Conservation (phyloP, 495 filamentous ascomycete species). For the Pyronema domesticum region DNA sequence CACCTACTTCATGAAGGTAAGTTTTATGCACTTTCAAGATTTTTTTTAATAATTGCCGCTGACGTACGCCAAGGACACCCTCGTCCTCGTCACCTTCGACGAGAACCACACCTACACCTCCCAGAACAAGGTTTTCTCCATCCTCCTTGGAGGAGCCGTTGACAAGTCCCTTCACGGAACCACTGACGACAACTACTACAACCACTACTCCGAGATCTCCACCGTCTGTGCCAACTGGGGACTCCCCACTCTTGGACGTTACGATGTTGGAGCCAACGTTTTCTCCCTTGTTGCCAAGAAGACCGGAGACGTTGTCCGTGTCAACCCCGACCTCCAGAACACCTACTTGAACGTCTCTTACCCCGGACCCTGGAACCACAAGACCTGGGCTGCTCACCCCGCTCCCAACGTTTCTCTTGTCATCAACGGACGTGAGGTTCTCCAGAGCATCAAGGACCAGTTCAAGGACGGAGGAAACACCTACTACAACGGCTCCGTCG, state of each 20-base stretch:
- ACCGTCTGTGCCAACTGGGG: conserved; percentile 47
- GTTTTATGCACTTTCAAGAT: not conserved
- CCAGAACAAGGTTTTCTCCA: conserved; percentile 39
- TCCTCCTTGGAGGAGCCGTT: conserved; percentile 51
- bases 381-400: conserved; percentile 24
- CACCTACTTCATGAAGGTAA: conserved; percentile 42
- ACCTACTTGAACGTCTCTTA: conserved; percentile 35
- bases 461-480: conserved; percentile 26
- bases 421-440: conserved; percentile 27
- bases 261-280: conserved; percentile 43
- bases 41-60: not conserved
- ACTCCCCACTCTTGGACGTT: conserved; percentile 40
- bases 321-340: conserved; percentile 13
- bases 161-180: conserved; percentile 40
- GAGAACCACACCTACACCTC: conserved; percentile 40
- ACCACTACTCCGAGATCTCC: conserved; percentile 50
- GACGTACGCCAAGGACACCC: conserved; percentile 30
- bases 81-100: conserved; percentile 52
- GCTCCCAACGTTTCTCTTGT: conserved; percentile 25
- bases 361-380: conserved; percentile 30
- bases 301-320: conserved; percentile 25
- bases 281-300: conserved; percentile 37
- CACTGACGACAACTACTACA: conserved; percentile 39
- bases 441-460: conserved; percentile 25
- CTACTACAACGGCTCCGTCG: conserved; percentile 29